Percentiles rank a stretch among this genome's conserved stretches.
phyloP scores from a whole-genome alignment of 305 asterid genomes.

The Andrographis paniculata region DNA sequence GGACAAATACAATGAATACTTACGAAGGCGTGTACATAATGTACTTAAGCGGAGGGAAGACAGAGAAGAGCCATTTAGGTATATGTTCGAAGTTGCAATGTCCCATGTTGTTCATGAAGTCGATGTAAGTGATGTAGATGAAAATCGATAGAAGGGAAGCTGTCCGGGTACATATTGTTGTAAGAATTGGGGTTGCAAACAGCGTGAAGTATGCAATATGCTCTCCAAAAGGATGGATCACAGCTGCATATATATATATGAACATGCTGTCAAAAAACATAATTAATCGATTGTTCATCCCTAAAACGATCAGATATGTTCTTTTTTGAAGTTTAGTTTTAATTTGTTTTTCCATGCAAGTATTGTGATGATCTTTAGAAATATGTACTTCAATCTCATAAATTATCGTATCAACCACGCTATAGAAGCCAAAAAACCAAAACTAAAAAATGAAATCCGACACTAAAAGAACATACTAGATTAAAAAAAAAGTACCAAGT shows the following conservation, averaged over 20 bases:
- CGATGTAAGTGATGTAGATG: constrained; percentile 6
- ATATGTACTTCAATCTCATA: too few species aligned
- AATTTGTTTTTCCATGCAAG: too few species aligned
- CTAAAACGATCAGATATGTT: too few species aligned
- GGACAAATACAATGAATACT: constrained; percentile 1
- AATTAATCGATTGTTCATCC: too few species aligned
- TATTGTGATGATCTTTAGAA: too few species aligned
- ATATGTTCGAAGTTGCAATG: constrained; percentile 15
- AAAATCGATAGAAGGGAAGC: not conserved
- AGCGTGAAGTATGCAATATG: constrained; percentile 8
- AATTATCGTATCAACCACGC: too few species aligned
- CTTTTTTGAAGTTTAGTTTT: too few species aligned
- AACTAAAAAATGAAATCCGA: too few species aligned
- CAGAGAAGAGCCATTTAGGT: constrained; percentile 5
- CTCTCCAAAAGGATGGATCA: constrained; percentile 13
- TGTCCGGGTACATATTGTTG: not conserved
- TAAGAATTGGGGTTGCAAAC: constrained; percentile 1
- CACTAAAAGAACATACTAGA: too few species aligned
- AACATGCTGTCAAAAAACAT: too few species aligned
- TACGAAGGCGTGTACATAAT: constrained; percentile 29
- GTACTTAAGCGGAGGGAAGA: constrained; percentile 11
- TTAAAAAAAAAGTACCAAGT: too few species aligned
- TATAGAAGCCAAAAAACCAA: too few species aligned
- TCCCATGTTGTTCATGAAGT: constrained; percentile 15
- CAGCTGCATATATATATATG: constrained; percentile 11